A percentile compares a stretch with the other conserved stretches of the same genome.
phyloP scores from a whole-genome alignment of 495 filamentous ascomycete genomes.

The Aspergillus homomorphus region DNA sequence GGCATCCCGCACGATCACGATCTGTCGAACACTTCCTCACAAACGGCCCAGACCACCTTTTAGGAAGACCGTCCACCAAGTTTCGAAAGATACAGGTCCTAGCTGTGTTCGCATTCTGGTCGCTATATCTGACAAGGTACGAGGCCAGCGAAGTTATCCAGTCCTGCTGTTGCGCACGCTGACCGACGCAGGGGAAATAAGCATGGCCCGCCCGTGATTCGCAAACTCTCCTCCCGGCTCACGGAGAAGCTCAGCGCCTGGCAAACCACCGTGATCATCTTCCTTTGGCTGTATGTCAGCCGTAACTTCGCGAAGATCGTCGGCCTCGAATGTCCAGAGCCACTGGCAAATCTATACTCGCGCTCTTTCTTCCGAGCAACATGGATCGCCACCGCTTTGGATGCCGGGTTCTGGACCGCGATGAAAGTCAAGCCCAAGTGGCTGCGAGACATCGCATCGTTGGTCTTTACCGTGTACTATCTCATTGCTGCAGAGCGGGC shows the following conservation, averaged over 20 bases:
- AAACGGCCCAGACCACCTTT: constrained; percentile 67
- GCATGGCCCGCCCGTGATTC: constrained; percentile 79
- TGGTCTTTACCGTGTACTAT: constrained; percentile 86
- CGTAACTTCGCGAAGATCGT: constrained; percentile 92
- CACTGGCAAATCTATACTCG: constrained; percentile 90
- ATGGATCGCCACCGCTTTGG: constrained; percentile 91
- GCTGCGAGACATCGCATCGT: constrained; percentile 74
- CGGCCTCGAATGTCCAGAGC: constrained; percentile 88
- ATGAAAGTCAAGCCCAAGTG: constrained; percentile 85
- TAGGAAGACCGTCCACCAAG: constrained; percentile 84
- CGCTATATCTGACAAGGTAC: constrained; percentile 72
- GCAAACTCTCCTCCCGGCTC: constrained; percentile 67
- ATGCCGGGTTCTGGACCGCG: constrained; percentile 97
- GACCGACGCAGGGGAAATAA: constrained; percentile 62
- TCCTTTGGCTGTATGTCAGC: constrained; percentile 86
- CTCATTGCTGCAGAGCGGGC: constrained; percentile 89
- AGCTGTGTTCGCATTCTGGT: constrained; percentile 88
- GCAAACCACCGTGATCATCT: constrained; percentile 83
- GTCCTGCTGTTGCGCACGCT: neutral
- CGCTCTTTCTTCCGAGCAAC: constrained; percentile 95
- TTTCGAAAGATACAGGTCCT: constrained; percentile 93
- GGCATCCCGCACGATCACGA: neutral
- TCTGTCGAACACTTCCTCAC: neutral
- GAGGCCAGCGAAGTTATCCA: constrained; percentile 10
- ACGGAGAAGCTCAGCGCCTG: constrained; percentile 72